These are phyloP conservation scores for Physaria fendleri DNA, from an alignment of 345 rosid species.

Conservation along the genomic window DNA sequence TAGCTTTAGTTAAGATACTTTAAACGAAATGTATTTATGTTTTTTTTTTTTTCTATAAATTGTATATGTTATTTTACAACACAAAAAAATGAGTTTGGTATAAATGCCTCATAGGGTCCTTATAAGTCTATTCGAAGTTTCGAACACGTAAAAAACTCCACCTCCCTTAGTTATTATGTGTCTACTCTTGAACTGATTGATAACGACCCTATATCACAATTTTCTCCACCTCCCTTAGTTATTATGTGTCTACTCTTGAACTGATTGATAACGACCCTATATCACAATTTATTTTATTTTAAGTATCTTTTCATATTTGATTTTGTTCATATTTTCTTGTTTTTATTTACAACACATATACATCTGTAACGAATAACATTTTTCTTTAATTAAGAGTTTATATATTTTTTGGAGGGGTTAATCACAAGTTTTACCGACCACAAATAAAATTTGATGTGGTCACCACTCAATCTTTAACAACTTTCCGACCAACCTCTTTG, in stretches of 20 bases:
- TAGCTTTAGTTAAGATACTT: neutral
- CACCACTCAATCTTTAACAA: constrained; percentile 19
- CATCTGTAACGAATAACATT: neutral
- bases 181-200: neutral
- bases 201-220: too few species aligned
- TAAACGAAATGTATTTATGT: neutral
- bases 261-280: neutral
- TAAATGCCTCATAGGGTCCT: neutral
- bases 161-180: neutral
- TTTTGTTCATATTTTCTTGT: neutral
- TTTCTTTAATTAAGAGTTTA: neutral
- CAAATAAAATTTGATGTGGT: neutral
- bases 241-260: neutral
- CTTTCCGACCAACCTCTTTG: constrained; percentile 26
- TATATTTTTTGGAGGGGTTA: neutral
- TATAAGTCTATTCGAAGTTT: neutral
- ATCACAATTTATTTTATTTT: neutral
- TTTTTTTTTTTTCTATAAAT: neutral
- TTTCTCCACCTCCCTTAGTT: neutral
- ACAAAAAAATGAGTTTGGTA: neutral
- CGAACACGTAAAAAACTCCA: neutral
- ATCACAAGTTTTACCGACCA: neutral
- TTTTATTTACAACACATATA: neutral
- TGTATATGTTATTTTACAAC: neutral
- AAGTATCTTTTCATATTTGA: neutral